Percentiles rank a stretch among this genome's conserved stretches.
Conservation (phyloP, 2,329 filamentous ascomycete genomes). For the Pyrenochaeta sp. region DNA sequence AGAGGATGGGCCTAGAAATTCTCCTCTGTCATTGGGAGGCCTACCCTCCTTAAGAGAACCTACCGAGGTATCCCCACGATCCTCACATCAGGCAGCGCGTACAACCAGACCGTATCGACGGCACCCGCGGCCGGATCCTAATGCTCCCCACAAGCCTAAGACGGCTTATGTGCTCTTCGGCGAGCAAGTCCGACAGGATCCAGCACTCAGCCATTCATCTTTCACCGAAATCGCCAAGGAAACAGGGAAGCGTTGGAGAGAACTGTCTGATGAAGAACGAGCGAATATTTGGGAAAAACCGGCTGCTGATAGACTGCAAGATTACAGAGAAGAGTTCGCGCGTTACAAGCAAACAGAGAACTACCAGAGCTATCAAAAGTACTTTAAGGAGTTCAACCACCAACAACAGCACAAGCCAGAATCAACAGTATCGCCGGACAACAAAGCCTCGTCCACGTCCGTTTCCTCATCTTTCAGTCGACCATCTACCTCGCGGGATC, state of each 20-base stretch:
- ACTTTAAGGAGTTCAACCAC: constrained; percentile 9
- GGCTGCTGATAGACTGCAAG: constrained; percentile 1
- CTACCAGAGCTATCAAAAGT: constrained; percentile 6
- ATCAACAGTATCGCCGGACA: neutral
- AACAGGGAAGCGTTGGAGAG: constrained; percentile 10
- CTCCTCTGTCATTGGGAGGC: constrained; percentile 18
- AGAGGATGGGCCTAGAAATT: constrained; percentile 22
- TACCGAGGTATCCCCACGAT: constrained; percentile 14
- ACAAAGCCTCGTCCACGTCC: neutral
- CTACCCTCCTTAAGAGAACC: constrained; percentile 11
- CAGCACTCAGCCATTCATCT: constrained; percentile 9
- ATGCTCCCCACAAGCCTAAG: constrained; percentile 12
- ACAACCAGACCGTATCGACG: constrained; percentile 15
- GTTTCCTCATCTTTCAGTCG: neutral
- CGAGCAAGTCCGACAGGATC: constrained; percentile 14
- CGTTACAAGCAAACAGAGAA: constrained; percentile 13
- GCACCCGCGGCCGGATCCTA: constrained; percentile 15
- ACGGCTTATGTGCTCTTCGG: constrained; percentile 19
- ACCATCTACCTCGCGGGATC: neutral
- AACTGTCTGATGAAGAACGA: constrained; percentile 2
- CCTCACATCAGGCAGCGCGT: constrained; percentile 6
- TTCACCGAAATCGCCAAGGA: constrained; percentile 11
- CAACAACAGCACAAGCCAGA: constrained; percentile 1
- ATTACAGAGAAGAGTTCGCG: constrained; percentile 9
- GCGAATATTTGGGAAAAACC: constrained; percentile 5